Conservation (phyloP, 2,329 filamentous ascomycete species). For the Fusarium setosum region DNA sequence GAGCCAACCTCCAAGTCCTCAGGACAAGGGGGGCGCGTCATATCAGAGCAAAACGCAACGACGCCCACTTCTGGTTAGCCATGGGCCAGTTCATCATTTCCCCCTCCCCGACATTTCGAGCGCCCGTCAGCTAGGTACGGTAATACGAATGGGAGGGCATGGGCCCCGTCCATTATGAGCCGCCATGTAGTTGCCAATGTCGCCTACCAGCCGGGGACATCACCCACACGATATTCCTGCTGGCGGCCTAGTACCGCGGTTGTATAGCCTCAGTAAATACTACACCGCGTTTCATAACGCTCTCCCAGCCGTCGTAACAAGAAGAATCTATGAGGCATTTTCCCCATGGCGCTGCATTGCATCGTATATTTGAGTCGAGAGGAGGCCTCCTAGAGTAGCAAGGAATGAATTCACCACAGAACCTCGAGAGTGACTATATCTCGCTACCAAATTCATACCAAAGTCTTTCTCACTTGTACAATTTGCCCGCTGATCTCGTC, state of each 20-base stretch:
- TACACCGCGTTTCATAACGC: constrained; percentile 27
- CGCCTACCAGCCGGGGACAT: constrained; percentile 22
- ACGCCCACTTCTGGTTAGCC: constrained; percentile 15
- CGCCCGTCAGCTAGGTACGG: constrained; percentile 21
- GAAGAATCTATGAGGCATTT: constrained; percentile 29
- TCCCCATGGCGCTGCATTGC: constrained; percentile 2
- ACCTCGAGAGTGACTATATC: constrained; percentile 20
- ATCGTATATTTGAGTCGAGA: constrained; percentile 4
- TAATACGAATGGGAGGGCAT: neutral
- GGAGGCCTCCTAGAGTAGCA: constrained; percentile 24
- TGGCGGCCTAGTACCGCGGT: constrained; percentile 23
- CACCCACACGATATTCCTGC: constrained; percentile 32
- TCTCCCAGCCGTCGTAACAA: neutral
- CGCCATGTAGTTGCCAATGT: constrained; percentile 20
- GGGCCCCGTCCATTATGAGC: constrained; percentile 3
- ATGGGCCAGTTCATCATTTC: constrained; percentile 25
- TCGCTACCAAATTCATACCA: constrained; percentile 5
- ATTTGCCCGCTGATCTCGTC: neutral
- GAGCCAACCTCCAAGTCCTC: neutral
- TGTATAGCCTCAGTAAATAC: constrained; percentile 30
- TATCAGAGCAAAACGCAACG: constrained; percentile 9
- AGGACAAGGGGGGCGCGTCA: constrained; percentile 21
- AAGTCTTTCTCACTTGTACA: constrained; percentile 11
- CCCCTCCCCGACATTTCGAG: neutral
- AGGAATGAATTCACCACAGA: neutral